Conservation (phyloP, 768 basidiomycete species). For the Solioccasus polychromus region DNA sequence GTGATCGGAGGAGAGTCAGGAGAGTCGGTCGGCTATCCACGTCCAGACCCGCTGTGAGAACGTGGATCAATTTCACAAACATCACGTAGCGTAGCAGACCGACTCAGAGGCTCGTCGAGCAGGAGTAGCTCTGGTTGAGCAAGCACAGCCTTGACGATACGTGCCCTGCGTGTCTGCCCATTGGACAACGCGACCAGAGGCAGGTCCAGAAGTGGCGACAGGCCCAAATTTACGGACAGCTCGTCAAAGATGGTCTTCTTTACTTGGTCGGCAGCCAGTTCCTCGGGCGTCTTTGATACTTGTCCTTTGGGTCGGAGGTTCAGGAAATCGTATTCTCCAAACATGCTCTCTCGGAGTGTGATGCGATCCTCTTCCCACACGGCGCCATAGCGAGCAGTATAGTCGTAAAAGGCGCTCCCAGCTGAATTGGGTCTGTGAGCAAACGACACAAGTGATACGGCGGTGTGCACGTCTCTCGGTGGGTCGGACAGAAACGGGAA, state of each 20-base stretch:
- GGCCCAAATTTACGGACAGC: constrained; percentile 53
- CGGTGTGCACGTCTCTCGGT: constrained; percentile 45
- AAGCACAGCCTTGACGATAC: constrained; percentile 77
- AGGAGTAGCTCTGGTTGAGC: constrained; percentile 69
- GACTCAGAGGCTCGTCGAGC: constrained; percentile 91
- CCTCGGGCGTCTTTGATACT: constrained; percentile 19
- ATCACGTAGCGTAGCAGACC: constrained; percentile 17
- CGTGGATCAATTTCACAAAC: background rate
- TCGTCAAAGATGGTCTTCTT: constrained; percentile 44
- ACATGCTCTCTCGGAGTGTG: constrained; percentile 72
- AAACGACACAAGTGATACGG: constrained; percentile 62
- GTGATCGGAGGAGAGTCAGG: constrained; percentile 48
- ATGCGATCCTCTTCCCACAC: constrained; percentile 79
- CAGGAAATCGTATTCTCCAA: constrained; percentile 45
- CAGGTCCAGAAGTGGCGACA: constrained; percentile 68
- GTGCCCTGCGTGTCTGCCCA: constrained; percentile 85
- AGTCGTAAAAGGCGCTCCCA: constrained; percentile 85
- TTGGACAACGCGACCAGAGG: constrained; percentile 86
- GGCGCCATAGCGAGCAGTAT: constrained; percentile 88
- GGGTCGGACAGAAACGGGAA: constrained; percentile 65
- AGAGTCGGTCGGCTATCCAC: constrained; percentile 53
- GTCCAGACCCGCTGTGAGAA: constrained; percentile 75
- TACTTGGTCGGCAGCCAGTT: constrained; percentile 25
- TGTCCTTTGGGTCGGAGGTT: constrained; percentile 26
- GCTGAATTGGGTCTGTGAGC: constrained; percentile 54